phyloP scores from a whole-genome alignment of 306 rosid species.

The Malus asiatica region DNA sequence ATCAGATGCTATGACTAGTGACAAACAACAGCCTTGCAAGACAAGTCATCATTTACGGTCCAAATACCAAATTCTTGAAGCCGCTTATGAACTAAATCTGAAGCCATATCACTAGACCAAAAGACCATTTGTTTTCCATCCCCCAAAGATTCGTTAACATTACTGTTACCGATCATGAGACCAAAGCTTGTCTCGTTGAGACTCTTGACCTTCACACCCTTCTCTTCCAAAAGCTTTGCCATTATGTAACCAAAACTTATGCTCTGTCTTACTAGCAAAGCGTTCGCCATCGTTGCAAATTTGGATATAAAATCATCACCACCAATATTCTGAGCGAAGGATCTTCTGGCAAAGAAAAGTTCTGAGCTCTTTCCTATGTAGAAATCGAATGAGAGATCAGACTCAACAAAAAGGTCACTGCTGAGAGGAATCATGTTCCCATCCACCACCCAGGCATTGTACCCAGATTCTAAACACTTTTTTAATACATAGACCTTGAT shows the following conservation, averaged over 20 bases:
- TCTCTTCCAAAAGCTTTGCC: conserved; percentile 26
- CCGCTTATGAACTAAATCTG: conserved; percentile 40
- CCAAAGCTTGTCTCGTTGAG: conserved; percentile 33
- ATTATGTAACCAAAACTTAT: conserved; percentile 36
- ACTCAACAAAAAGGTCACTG: conserved; percentile 28
- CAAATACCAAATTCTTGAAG: conserved; percentile 58
- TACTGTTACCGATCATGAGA: conserved; percentile 26
- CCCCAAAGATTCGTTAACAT: conserved; percentile 27
- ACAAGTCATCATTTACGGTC: conserved; percentile 53
- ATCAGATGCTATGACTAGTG: conserved; percentile 43
- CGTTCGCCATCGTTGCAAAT: conserved; percentile 28
- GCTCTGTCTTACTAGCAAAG: conserved; percentile 27
- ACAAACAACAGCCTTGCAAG: conserved; percentile 82
- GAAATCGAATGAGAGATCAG: conserved; percentile 32
- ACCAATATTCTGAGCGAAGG: conserved; percentile 48
- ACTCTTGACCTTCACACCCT: conserved; percentile 16
- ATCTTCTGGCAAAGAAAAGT: conserved; percentile 41
- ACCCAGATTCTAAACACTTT: conserved; percentile 49
- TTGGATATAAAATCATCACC: conserved; percentile 22
- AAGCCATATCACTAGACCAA: conserved; percentile 45
- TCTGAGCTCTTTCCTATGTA: conserved; percentile 39
- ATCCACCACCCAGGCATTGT: conserved; percentile 50
- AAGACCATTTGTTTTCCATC: conserved; percentile 47
- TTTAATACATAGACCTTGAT: conserved; percentile 42
- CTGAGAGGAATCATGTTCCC: conserved; percentile 53